A percentile compares a stretch with the other conserved stretches of the same genome.
phyloP scores from a whole-genome alignment of 495 filamentous ascomycete genomes.

The Aspergillus bridgeri region DNA sequence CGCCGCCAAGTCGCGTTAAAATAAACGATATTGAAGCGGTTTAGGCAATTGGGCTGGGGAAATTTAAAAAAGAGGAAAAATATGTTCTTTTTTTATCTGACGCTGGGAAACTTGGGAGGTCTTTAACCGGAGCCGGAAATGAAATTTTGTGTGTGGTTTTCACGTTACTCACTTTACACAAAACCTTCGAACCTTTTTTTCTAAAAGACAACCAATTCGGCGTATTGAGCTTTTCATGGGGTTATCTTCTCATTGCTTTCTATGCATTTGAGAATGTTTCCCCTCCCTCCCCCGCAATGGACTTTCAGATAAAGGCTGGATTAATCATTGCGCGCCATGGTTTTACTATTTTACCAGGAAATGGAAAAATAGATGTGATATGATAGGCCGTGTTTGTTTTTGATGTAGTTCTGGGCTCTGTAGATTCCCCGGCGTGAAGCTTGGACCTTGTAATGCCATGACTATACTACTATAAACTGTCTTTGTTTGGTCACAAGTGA shows the following conservation, averaged over 20 bases:
- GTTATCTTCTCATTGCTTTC: not conserved
- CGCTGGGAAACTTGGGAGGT: conserved; percentile 22
- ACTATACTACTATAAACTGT: too few relatives aligned
- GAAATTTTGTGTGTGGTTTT: not conserved
- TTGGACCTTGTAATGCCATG: not conserved
- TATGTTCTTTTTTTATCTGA: conserved; percentile 1
- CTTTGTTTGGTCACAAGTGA: too few relatives aligned
- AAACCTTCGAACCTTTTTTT: not conserved
- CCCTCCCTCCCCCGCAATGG: conserved; percentile 11
- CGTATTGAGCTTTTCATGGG: not conserved
- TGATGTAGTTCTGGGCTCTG: conserved; percentile 5
- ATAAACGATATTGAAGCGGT: conserved; percentile 34
- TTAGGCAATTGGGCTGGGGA: conserved; percentile 30
- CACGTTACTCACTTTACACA: conserved; percentile 22
- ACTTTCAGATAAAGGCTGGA: conserved; percentile 22
- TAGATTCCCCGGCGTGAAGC: conserved; percentile 10
- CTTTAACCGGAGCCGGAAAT: conserved; percentile 27
- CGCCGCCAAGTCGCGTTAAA: conserved; percentile 79
- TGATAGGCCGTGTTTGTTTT: conserved; percentile 13
- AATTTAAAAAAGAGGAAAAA: conserved; percentile 12
- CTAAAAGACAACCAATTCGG: not conserved
- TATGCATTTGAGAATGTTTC: not conserved
- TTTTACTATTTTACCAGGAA: conserved; percentile 16
- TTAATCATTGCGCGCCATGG: conserved; percentile 21
- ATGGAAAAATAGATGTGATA: conserved; percentile 24